Evolutionary conservation across 2,329 filamentous ascomycete species (phyloP), one percentile per base, ranked within the genome.

Genomic region (Pyrenophora teres): DNA sequence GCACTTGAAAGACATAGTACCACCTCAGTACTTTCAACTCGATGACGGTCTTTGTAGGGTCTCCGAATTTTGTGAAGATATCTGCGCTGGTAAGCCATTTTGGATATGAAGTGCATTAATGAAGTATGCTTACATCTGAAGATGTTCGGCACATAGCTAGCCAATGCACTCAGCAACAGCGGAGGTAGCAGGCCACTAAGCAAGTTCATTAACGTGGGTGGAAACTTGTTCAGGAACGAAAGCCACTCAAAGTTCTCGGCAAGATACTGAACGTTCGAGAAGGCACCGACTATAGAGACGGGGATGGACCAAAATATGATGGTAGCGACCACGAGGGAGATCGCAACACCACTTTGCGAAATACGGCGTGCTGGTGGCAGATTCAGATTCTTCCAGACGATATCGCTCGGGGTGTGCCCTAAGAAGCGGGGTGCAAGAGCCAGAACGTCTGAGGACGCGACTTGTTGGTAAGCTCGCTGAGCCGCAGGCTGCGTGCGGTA

Each of bases 21-120:
- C 86, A 89, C 67, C 92, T 94, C 70, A 97, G 91, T 0, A 90
- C 92, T 52, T 91, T 92, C 7, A 97, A 79, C 73, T 99, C 94
- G 13, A 96, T 86, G 9, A 88, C 83, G 1, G 91, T 87, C 6
- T 85, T 74, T 0, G 90, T 94, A 1, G 92, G 90, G 56, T 89
- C 89, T 48, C 94, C 94, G 38, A 89, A 83, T 31, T 89, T 74
- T 70, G 86, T 92, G 57, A 92, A 92, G 71, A 90, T 88, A 41
- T 89, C 83, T 87, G 47, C 9, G 1, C 2, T n/a, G 6, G 6
- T 61, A 48, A 64, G 63, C 40, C 12, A 7, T 21, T 2, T 23
- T 21, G 12, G 10, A 10, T 10, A 3, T 6, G 18, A 32, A 21
- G 3, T 30, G 5, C 9, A n/a, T 19, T 12, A n/a, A 2, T n/a